Conservation (phyloP, 257 asterid species). For the Fraxinus anomala region DNA sequence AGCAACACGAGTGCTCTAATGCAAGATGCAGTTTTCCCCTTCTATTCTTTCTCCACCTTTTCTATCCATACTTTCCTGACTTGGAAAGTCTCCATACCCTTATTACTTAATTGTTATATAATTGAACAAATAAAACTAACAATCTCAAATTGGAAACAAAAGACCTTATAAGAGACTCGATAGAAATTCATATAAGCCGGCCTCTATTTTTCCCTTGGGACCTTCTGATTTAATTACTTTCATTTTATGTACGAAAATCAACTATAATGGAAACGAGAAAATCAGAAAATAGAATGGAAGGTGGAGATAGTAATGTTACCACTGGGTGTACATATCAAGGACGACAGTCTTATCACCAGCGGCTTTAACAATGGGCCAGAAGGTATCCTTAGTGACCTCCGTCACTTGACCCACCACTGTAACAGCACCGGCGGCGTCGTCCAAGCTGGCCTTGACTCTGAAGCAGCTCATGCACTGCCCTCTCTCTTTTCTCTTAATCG, state of each 20-base stretch:
- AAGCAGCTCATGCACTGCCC: slow-evolving; percentile 36
- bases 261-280: background rate
- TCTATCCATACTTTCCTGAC: no score
- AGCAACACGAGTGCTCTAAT: no score
- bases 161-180: background rate
- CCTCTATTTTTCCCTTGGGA: background rate
- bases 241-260: background rate
- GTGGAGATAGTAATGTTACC: slow-evolving; percentile 43
- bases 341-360: slow-evolving; percentile 80
- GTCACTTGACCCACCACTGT: slow-evolving; percentile 60
- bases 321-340: slow-evolving; percentile 84
- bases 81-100: no score
- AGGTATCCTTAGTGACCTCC: slow-evolving; percentile 65
- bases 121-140: no score
- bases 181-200: background rate
- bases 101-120: no score
- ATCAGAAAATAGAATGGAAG: background rate
- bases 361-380: slow-evolving; percentile 85
- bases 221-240: background rate
- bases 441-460: slow-evolving; percentile 52
- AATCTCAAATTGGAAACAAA: background rate
- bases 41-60: no score
- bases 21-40: no score
- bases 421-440: slow-evolving; percentile 30
- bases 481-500: slow-evolving; percentile 33